Evolutionary conservation across 495 filamentous ascomycete genomes (phyloP).

Genomic region (Astrothelium macrocarpum): DNA sequence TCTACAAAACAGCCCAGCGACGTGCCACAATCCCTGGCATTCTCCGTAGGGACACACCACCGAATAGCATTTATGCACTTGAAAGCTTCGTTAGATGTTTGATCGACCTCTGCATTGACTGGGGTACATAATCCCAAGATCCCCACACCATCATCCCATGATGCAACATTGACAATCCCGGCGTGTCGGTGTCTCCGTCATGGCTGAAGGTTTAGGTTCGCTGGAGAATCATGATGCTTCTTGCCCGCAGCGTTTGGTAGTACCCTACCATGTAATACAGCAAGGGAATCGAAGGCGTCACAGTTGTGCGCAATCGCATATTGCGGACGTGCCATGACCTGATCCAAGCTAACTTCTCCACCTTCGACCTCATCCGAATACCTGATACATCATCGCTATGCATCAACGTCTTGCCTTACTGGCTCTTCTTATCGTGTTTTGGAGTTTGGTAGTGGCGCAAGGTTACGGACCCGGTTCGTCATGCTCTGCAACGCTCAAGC

Average conservation of each 20-base stretch:
- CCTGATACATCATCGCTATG: neutral
- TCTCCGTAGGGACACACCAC: neutral
- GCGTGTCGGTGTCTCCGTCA: no score
- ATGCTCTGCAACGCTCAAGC: constrained; percentile 26
- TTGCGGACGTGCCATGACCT: neutral
- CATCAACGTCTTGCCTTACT: neutral
- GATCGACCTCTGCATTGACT: neutral
- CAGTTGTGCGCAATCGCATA: neutral
- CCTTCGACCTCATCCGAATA: neutral
- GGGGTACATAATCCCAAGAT: neutral
- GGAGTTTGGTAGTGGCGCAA: neutral
- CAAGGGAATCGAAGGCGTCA: neutral
- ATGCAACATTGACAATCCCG: no score
- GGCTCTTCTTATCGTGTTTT: neutral
- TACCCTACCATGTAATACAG: neutral
- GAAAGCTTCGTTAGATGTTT: neutral
- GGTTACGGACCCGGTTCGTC: constrained; percentile 5
- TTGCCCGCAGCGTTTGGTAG: no score
- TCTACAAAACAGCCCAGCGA: neutral
- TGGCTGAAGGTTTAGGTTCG: no score
- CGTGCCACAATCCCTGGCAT: neutral
- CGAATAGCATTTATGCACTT: neutral
- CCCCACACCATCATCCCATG: no score
- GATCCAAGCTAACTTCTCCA: neutral
- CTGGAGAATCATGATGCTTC: no score